These are phyloP conservation scores for Sisymbrium irio DNA, from an alignment of 345 rosid species.

Conservation along the genomic window DNA sequence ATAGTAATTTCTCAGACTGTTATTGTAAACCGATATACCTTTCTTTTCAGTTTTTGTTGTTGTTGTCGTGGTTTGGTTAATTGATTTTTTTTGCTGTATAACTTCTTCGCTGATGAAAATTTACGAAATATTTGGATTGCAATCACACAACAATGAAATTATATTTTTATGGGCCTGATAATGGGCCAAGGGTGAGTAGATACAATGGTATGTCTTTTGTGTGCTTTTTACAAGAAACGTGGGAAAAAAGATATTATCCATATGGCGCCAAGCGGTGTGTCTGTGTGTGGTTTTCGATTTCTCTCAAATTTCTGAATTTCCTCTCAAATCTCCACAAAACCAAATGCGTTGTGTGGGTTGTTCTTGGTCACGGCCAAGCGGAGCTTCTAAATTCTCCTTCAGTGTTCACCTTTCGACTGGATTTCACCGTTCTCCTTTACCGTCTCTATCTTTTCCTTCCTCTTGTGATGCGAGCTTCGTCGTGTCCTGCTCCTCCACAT, in stretches of 20 bases:
- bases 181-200: background rate
- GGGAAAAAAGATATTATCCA: constrained; percentile 10
- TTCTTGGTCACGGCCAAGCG: constrained; percentile 37
- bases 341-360: constrained; percentile 21
- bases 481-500: constrained; percentile 32
- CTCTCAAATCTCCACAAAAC: background rate
- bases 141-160: background rate
- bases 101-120: background rate
- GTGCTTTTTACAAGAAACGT: background rate
- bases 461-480: constrained; percentile 1
- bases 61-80: background rate
- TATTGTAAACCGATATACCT: background rate
- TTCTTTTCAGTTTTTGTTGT: background rate
- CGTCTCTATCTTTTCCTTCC: background rate
- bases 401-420: background rate
- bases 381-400: constrained; percentile 9
- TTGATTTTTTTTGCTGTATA: no score
- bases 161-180: background rate
- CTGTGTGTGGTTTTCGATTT: constrained; percentile 31
- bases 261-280: constrained; percentile 29
- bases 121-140: background rate
- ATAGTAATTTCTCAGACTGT: no score
- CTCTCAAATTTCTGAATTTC: background rate
- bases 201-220: background rate
- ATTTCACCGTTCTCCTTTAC: constrained; percentile 5